Base-by-base conservation (phyloP, 2,329 filamentous ascomycete species). In the Alternaria incomplexa region DNA sequence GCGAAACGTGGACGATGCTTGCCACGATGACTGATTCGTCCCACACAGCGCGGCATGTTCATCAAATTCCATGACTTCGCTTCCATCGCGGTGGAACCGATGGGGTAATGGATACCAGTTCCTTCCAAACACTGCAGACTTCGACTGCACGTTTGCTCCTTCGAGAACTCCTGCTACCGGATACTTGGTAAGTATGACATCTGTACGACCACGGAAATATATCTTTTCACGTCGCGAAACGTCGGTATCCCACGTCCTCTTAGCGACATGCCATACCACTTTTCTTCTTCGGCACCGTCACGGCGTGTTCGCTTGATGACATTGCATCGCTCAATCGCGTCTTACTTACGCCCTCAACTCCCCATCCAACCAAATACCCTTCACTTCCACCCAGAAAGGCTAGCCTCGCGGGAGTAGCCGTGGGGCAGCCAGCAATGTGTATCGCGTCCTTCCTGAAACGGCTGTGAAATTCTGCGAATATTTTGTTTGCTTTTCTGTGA, bases 351-450 rank as follows among this genome's bases (percentile, higher is more conserved):
- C n/a, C 40, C 26, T 26, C 45, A 44, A 23, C 52, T 22, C 17
- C 45, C 17, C 28, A 26, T 57, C 40, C 50, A 28, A 40, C 48
- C 23, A 48, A 9, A 23, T 22, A 36, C 43, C 17, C 40, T 17
- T 17, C 12, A 28, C 47, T 40, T 11, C 57, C 20, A 30, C 44
- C 61, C 43, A 56, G 65, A 56, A 51, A 25, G 64, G 65, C 54
- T 73, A 73, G 66, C 40, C 52, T 47, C 28, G 43, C 72, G 72
- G 72, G 72, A 72, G 68, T 57, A 67, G 43, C 72, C 72, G 70
- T 66, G 61, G 66, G 62, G 61, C 66, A 55, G 22, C 23, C 8
- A 53, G 22, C 15, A 47, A 50, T 56, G 32, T 60, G 52, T 50
- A 66, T 66, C 58, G n/a, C 62, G 61, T 56, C 36, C 56, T 65